Percentiles rank a stretch among this genome's conserved stretches.
Conservation (phyloP, 805 yeast species). For the Yarrowia phangngaensis region DNA sequence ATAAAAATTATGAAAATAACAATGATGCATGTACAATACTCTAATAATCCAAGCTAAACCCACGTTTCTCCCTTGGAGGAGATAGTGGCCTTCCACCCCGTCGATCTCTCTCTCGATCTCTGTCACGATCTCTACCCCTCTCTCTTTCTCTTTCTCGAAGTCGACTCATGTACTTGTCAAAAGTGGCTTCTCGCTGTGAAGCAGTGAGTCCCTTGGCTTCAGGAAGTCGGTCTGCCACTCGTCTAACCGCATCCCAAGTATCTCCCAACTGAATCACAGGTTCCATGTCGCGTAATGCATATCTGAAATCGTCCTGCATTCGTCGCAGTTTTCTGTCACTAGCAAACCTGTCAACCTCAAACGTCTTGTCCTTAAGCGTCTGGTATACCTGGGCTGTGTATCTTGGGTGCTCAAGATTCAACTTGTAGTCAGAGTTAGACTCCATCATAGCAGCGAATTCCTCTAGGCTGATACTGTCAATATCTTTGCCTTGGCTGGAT, state of each 20-base stretch:
- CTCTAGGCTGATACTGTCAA: constrained; percentile 30
- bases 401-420: constrained; percentile 14
- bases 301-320: constrained; percentile 37
- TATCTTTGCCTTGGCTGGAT: constrained; percentile 26
- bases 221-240: constrained; percentile 35
- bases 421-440: constrained; percentile 28
- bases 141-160: constrained; percentile 34
- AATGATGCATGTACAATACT: not conserved
- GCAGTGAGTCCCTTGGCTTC: constrained; percentile 42
- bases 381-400: constrained; percentile 5
- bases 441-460: constrained; percentile 33
- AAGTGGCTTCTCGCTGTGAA: constrained; percentile 37
- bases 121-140: constrained; percentile 28
- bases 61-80: not conserved
- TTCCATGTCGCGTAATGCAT: constrained; percentile 35
- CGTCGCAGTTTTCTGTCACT: constrained; percentile 36
- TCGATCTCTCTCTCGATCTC: constrained; percentile 5
- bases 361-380: constrained; percentile 27
- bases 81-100: too few species aligned
- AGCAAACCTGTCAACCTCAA: constrained; percentile 34
- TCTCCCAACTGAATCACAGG: constrained; percentile 37
- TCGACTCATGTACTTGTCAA: constrained; percentile 39
- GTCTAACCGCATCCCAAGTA: constrained; percentile 42
- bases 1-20: not conserved
- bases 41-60: constrained; percentile 1